Percentiles rank a stretch among this genome's conserved stretches.
Conservation (phyloP, 805 yeast species). For the Torulaspora gathmanii region DNA sequence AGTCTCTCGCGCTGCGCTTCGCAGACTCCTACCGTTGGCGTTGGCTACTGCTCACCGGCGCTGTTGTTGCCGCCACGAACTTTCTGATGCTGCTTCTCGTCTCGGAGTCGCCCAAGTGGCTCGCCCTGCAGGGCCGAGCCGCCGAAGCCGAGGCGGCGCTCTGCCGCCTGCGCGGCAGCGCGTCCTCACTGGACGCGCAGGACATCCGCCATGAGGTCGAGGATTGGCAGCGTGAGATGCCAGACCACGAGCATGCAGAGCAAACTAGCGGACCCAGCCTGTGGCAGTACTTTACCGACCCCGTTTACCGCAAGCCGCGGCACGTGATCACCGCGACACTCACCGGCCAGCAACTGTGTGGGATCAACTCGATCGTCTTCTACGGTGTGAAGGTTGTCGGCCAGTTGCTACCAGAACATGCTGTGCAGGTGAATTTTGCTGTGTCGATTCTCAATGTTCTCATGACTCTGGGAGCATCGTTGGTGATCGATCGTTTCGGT, state of each 20-base stretch:
- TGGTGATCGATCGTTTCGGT: slow-evolving; percentile 70
- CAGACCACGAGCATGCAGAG: slow-evolving; percentile 5
- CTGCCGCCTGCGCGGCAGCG: slow-evolving; percentile 35
- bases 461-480: slow-evolving; percentile 70
- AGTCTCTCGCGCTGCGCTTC: slow-evolving; percentile 64
- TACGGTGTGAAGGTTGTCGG: slow-evolving; percentile 85
- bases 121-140: slow-evolving; percentile 36
- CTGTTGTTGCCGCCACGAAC: slow-evolving; percentile 48
- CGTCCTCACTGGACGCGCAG: slow-evolving; percentile 24
- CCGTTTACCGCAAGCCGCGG: slow-evolving; percentile 53
- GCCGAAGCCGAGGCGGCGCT: slow-evolving; percentile 41
- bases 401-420: slow-evolving; percentile 63
- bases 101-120: slow-evolving; percentile 85
- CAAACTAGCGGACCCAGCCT: slow-evolving; percentile 22
- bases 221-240: slow-evolving; percentile 13
- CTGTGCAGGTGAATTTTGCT: slow-evolving; percentile 67
- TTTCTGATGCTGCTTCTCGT: slow-evolving; percentile 42
- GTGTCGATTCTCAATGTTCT: slow-evolving; percentile 71
- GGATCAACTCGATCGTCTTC: slow-evolving; percentile 87
- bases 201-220: slow-evolving; percentile 28
- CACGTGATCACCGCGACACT: slow-evolving; percentile 66
- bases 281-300: slow-evolving; percentile 45
- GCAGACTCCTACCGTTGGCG: slow-evolving; percentile 72
- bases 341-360: slow-evolving; percentile 85
- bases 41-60: slow-evolving; percentile 57